Base-by-base conservation (phyloP, 768 basidiomycete species). In the Punctularia strigosozonata region DNA sequence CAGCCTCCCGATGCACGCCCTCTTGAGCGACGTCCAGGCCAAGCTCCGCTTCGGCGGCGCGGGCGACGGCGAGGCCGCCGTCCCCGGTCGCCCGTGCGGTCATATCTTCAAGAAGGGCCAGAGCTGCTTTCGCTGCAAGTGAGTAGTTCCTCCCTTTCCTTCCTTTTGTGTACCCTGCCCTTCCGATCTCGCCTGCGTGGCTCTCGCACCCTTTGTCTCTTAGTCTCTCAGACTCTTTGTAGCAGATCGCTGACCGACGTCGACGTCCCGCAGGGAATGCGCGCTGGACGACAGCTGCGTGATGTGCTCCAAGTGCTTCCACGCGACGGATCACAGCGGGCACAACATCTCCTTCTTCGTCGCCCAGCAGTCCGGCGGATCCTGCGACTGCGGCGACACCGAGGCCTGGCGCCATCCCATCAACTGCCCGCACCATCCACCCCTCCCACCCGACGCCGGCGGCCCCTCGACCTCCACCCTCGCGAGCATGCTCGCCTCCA, bases 291-390 rank as follows among this genome's bases (percentile, higher is more conserved):
- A 90, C 40, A 86, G 81, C 48, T 92, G 84, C 49, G 89, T 95
- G 8, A 65, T 98, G 20, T 98, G 94, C 55, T 69, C 85, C 1
- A 71, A 73, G 35, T 98, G 95, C 58, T 98, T 92, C 61, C 80
- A 86, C 48, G 73, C 83, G 1, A 83, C 85, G n/a, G 70, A 82
- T 41, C 94, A 98, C 54, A 61, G 64, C 17, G 78, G 77, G 32
- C 94, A 98, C 62, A 94, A 89, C 46, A 78, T 97, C 49, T 82
- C 83, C 43, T 92, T 98, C 64, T 89, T 87, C 58, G 83, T 94
- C 47, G 80, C 85, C 6, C 86, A 87, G 42, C 90, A 95, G 48
- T 80, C 85, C 0, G 85, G 90, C 5, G 86, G 90, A 4, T 91
- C 87, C 48, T 99, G 95, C 53, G 91, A 97, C 58, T 97, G 94